phyloP scores from a whole-genome alignment of 1,284 basidiomycete genomes.

The Ganoderma sinense region DNA sequence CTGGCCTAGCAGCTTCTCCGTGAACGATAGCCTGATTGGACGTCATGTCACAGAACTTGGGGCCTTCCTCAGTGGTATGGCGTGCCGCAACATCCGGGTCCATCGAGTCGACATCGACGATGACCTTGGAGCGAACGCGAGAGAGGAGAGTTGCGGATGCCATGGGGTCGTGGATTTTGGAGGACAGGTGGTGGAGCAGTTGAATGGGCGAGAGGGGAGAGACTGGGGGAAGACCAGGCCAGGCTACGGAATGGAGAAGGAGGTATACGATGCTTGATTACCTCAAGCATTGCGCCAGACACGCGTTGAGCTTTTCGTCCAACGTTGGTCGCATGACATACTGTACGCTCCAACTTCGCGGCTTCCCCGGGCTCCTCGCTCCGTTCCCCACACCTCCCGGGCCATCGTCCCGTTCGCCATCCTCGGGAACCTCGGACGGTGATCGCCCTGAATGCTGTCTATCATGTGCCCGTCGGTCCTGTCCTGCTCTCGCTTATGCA shows the following conservation, averaged over 20 bases:
- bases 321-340: background rate
- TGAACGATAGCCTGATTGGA: constrained; percentile 58
- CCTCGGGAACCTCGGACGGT: background rate
- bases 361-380: background rate
- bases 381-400: background rate
- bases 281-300: background rate
- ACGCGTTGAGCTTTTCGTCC: background rate
- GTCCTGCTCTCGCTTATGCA: background rate
- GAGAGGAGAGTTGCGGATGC: constrained; percentile 44
- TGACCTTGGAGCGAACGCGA: constrained; percentile 45
- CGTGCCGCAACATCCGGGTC: constrained; percentile 50
- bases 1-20: constrained; percentile 45
- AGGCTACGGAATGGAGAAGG: background rate
- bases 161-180: constrained; percentile 15
- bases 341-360: background rate
- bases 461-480: background rate
- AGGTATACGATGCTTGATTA: background rate
- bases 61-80: constrained; percentile 37
- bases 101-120: constrained; percentile 60
- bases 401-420: background rate
- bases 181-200: background rate
- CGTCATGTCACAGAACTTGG: constrained; percentile 56
- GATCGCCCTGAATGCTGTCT: background rate
- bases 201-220: background rate
- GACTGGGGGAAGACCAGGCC: background rate